A percentile compares a stretch with the other conserved stretches of the same genome.
These are phyloP conservation scores for Barbatosphaeria neglecta DNA, from an alignment of 495 filamentous ascomycete genomes.

Conservation along the genomic window DNA sequence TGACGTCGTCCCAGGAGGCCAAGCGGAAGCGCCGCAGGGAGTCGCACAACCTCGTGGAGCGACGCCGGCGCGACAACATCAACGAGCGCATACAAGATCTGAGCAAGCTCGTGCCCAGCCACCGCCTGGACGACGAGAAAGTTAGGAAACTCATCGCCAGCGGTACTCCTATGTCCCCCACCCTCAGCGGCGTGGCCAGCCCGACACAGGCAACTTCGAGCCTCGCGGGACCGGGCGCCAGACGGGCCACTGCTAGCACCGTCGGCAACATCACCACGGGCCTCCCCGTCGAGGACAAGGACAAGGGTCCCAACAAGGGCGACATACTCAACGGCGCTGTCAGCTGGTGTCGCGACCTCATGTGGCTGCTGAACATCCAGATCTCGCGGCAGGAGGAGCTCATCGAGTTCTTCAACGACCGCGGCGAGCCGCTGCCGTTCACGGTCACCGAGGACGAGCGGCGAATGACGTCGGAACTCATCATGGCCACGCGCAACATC, in stretches of 20 bases:
- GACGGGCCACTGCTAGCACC: slow-evolving; percentile 53
- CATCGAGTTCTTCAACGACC: slow-evolving; percentile 53
- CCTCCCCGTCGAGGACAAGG: slow-evolving; percentile 87
- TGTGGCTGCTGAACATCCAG: slow-evolving; percentile 88
- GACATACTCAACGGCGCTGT: slow-evolving; percentile 97
- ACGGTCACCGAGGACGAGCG: slow-evolving; percentile 84
- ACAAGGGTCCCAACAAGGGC: slow-evolving; percentile 97
- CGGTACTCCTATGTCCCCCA: slow-evolving; percentile 75
- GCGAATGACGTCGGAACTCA: slow-evolving; percentile 85
- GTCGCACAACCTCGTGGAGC: slow-evolving; percentile 93
- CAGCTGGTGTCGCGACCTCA: slow-evolving; percentile 90
- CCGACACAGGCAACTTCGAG: slow-evolving; percentile 76
- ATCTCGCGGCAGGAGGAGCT: slow-evolving; percentile 81
- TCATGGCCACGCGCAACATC: slow-evolving; percentile 72
- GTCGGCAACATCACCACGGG: slow-evolving; percentile 85
- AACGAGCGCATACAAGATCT: slow-evolving; percentile 97
- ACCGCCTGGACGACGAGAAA: slow-evolving; percentile 93
- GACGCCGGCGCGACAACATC: slow-evolving; percentile 91
- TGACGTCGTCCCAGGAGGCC: slow-evolving; percentile 69
- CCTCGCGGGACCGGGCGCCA: slow-evolving; percentile 71
- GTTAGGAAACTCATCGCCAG: slow-evolving; percentile 88
- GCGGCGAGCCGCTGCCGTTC: slow-evolving; percentile 67
- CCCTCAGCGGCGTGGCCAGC: slow-evolving; percentile 47
- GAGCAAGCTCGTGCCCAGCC: slow-evolving; percentile 80
- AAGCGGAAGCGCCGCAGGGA: slow-evolving; percentile 83